Percentiles rank a stretch among this genome's conserved stretches.
phyloP scores from a whole-genome alignment of 805 yeast species.

The Wickerhamomyces sydowiorum region DNA sequence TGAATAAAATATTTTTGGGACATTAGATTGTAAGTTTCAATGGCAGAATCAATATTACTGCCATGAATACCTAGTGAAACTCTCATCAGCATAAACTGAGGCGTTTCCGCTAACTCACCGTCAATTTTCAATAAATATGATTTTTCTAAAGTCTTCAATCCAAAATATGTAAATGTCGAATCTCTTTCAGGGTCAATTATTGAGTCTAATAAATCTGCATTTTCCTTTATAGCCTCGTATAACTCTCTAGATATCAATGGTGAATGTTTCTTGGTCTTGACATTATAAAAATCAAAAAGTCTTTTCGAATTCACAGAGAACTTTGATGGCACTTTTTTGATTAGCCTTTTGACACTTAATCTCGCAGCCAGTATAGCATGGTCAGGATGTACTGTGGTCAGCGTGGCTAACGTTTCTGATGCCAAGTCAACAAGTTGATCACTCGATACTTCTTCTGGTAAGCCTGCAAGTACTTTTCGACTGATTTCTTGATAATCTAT shows the following conservation, averaged over 20 bases:
- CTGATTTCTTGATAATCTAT: neutral
- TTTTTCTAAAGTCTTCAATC: conserved; percentile 83
- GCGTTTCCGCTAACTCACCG: conserved; percentile 75
- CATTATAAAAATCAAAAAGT: conserved; percentile 73
- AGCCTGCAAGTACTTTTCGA: conserved; percentile 21
- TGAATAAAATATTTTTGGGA: conserved; percentile 83
- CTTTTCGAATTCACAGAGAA: conserved; percentile 73
- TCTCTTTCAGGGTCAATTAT: conserved; percentile 78
- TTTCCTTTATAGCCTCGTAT: conserved; percentile 51
- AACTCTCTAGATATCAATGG: conserved; percentile 61
- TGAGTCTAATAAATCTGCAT: conserved; percentile 63
- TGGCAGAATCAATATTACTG: conserved; percentile 51
- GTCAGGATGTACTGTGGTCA: conserved; percentile 97
- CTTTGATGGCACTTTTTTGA: conserved; percentile 85
- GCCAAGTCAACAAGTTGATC: conserved; percentile 74
- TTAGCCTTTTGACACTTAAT: conserved; percentile 89
- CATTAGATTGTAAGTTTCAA: conserved; percentile 87
- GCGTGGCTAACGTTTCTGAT: conserved; percentile 95
- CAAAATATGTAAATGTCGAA: conserved; percentile 74
- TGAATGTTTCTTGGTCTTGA: conserved; percentile 61
- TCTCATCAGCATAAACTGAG: conserved; percentile 86
- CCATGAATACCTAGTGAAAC: conserved; percentile 92
- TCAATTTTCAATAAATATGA: conserved; percentile 69
- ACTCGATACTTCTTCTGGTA: conserved; percentile 90
- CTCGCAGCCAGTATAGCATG: conserved; percentile 93